These are phyloP conservation scores for Pythium aristosporum DNA, from an alignment of 352 stramenopile species.

Conservation along the genomic window DNA sequence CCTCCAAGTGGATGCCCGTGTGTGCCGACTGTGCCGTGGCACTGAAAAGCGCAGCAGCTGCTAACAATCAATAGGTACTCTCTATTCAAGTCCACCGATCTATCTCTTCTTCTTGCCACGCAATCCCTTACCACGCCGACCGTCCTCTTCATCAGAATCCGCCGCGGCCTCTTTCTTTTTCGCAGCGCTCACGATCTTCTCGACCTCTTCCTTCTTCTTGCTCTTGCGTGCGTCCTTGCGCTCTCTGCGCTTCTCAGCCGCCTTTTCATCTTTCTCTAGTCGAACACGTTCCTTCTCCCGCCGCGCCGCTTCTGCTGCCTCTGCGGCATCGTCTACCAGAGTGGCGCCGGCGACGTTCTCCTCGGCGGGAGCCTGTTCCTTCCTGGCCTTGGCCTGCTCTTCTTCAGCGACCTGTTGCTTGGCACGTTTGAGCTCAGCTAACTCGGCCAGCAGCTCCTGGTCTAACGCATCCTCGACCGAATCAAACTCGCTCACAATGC, in stretches of 20 bases:
- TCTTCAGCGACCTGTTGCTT: conserved; percentile 24
- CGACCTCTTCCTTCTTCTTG: conserved; percentile 77
- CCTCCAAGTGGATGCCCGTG: conserved; percentile 87
- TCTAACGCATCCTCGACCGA: conserved; percentile 67
- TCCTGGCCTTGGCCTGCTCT: conserved; percentile 11
- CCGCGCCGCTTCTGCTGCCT: conserved; percentile 35
- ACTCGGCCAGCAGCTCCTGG: conserved; percentile 50
- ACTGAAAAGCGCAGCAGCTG: conserved; percentile 34
- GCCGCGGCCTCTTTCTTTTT: conserved; percentile 40
- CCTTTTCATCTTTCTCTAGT: conserved; percentile 75
- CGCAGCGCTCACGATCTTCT: conserved; percentile 55
- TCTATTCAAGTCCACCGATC: conserved; percentile 16
- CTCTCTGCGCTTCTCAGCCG: conserved; percentile 73
- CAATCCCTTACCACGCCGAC: conserved; percentile 35
- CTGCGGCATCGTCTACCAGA: conserved; percentile 21
- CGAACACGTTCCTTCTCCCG: conserved; percentile 50
- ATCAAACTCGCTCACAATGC: conserved; percentile 52
- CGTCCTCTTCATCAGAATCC: conserved; percentile 37
- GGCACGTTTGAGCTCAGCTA: conserved; percentile 36
- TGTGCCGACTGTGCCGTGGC: conserved; percentile 51
- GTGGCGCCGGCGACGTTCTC: conserved; percentile 1
- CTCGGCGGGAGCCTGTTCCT: conserved; percentile 1
- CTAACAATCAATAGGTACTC: conserved; percentile 23
- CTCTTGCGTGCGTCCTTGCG: conserved; percentile 83
- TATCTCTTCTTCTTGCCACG: conserved; percentile 33